Percentiles rank a stretch among this genome's conserved stretches.
phyloP scores from a whole-genome alignment of 192 early-diverging fungal species.

The Chytriomyces sp. region DNA sequence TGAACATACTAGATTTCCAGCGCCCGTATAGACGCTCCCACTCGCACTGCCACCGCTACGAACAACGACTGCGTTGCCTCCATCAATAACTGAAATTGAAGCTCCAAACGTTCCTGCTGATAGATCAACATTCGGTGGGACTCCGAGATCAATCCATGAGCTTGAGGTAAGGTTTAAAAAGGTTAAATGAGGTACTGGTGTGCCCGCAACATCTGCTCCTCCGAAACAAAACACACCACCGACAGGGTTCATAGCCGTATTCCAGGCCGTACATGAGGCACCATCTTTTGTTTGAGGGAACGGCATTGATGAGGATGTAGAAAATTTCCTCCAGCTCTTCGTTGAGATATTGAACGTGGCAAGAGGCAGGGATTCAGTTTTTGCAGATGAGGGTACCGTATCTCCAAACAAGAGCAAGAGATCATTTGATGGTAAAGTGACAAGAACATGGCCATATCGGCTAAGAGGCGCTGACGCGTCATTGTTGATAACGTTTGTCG shows the following conservation, averaged over 20 bases:
- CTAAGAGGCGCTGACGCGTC: background rate
- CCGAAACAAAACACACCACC: slow-evolving; percentile 24
- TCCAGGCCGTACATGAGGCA: background rate
- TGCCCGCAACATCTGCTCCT: background rate
- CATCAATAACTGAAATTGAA: slow-evolving; percentile 10
- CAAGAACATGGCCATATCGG: slow-evolving; percentile 13
- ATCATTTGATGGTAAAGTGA: background rate
- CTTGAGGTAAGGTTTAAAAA: slow-evolving; percentile 7
- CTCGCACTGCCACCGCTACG: background rate
- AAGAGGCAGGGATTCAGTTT: background rate
- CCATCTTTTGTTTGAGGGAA: too few species aligned
- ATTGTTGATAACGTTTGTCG: background rate
- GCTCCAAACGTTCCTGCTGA: slow-evolving; percentile 17
- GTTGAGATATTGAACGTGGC: background rate
- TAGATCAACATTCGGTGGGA: background rate
- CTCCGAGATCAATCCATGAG: slow-evolving; percentile 15
- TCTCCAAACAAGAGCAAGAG: slow-evolving; percentile 5
- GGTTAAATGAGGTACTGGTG: slow-evolving; percentile 13
- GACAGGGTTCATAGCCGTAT: background rate
- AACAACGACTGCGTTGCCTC: slow-evolving; percentile 11
- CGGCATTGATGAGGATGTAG: too few species aligned
- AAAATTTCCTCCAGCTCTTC: too few species aligned
- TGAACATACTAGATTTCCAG: slow-evolving; percentile 2
- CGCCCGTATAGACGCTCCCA: background rate
- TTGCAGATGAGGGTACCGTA: background rate